These are phyloP conservation scores for Trametes sp. DNA, from an alignment of 1,284 basidiomycete species.

Conservation along the genomic window DNA sequence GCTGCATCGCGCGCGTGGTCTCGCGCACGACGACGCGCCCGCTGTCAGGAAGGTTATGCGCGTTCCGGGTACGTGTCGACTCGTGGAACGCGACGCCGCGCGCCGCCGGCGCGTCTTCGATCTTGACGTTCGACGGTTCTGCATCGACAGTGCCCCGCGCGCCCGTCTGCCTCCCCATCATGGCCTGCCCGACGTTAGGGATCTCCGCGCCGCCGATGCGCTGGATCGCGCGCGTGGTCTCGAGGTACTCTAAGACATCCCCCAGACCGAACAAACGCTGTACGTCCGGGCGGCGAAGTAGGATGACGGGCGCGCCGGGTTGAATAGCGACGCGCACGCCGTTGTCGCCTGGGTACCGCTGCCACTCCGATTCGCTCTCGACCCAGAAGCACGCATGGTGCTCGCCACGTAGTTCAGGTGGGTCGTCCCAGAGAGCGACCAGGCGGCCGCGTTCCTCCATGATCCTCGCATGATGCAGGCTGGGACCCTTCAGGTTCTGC, in stretches of 20 bases:
- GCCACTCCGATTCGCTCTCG: background rate
- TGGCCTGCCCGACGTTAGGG: too few relatives aligned
- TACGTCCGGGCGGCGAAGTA: background rate
- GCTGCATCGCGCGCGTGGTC: background rate
- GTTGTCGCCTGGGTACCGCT: background rate
- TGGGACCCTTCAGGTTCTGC: background rate
- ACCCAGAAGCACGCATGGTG: background rate
- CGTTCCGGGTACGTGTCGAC: too few relatives aligned
- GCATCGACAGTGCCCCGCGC: too few relatives aligned
- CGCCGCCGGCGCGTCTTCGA: too few relatives aligned
- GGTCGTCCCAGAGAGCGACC: background rate
- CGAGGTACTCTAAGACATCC: background rate
- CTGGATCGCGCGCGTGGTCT: background rate
- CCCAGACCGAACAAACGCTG: background rate
- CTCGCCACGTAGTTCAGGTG: background rate
- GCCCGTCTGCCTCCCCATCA: too few relatives aligned
- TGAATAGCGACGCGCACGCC: background rate
- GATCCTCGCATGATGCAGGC: background rate
- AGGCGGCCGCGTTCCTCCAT: background rate
- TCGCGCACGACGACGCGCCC: too few relatives aligned
- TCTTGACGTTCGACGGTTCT: too few relatives aligned
- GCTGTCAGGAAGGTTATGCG: too few relatives aligned
- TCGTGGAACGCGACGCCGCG: too few relatives aligned
- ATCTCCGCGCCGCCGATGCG: too few relatives aligned
- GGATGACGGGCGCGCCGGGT: background rate